Evolutionary conservation across 192 early-diverging fungal genomes (phyloP).

Genomic region (Mortierella claussenii): DNA sequence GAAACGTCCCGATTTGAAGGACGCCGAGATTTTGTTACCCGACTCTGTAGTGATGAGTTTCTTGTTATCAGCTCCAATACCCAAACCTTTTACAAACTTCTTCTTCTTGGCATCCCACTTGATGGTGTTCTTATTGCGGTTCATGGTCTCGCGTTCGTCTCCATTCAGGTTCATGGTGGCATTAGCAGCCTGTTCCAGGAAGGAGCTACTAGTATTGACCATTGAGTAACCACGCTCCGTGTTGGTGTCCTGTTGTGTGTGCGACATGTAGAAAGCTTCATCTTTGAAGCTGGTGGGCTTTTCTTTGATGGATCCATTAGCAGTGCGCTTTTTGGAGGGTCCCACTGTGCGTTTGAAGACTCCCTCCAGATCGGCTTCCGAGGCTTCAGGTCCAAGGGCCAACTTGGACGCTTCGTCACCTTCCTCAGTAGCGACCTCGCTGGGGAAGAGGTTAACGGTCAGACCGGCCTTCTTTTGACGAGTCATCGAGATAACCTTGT

Average conservation of each 20-base stretch:
- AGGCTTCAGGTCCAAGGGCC: constrained; percentile 39
- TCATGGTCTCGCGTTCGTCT: constrained; percentile 80
- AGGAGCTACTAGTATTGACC: constrained; percentile 74
- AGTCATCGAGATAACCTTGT: constrained; percentile 55
- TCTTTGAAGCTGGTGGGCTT: constrained; percentile 71
- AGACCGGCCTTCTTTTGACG: constrained; percentile 48
- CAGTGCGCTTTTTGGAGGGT: constrained; percentile 17
- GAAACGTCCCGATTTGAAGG: constrained; percentile 88
- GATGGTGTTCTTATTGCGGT: constrained; percentile 69
- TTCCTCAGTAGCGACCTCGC: constrained; percentile 5
- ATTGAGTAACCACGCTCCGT: constrained; percentile 86
- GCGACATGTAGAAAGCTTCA: constrained; percentile 89
- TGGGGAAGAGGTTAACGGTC: constrained; percentile 49
- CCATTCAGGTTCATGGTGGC: constrained; percentile 82
- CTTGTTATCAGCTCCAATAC: constrained; percentile 94
- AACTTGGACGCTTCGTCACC: neutral
- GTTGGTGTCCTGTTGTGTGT: constrained; percentile 84
- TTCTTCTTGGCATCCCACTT: constrained; percentile 96
- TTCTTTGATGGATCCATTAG: constrained; percentile 11
- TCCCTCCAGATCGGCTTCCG: constrained; percentile 39
- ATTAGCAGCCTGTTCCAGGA: constrained; percentile 82
- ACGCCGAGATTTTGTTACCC: constrained; percentile 89
- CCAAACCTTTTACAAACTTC: constrained; percentile 83
- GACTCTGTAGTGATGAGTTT: constrained; percentile 93
- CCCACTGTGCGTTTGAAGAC: constrained; percentile 45